Conservation (phyloP, 2,329 filamentous ascomycete species). For the Colletotrichum viniferum region DNA sequence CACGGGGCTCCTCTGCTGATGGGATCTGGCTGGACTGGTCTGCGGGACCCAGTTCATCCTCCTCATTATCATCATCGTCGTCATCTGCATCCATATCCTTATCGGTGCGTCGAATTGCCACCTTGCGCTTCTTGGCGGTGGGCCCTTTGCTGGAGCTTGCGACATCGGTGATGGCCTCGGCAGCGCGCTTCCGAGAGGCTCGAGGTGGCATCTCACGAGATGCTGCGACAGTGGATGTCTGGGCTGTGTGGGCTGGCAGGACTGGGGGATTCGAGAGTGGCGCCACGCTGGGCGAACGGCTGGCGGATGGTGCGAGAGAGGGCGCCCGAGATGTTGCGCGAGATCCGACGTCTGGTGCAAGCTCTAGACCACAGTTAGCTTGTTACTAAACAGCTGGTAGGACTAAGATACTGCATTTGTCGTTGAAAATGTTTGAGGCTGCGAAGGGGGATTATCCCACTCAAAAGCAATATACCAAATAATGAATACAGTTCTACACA, state of each 20-base stretch:
- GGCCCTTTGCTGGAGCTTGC: background rate
- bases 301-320: background rate
- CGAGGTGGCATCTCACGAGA: background rate
- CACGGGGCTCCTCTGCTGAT: background rate
- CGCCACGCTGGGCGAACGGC: background rate
- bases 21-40: background rate
- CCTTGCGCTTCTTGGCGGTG: background rate
- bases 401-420: background rate
- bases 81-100: background rate
- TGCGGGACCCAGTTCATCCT: background rate
- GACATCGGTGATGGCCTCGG: background rate
- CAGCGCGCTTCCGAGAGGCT: background rate
- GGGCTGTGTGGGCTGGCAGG: background rate
- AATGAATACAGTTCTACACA: background rate
- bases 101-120: background rate
- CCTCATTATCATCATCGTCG: background rate
- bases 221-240: background rate
- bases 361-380: background rate
- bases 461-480: background rate
- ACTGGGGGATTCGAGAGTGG: background rate
- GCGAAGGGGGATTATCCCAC: background rate
- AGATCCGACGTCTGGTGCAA: background rate
- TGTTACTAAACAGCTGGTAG: background rate
- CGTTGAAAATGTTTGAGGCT: background rate
- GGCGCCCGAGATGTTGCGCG: background rate